These are phyloP conservation scores for Phytophthora tentaculata DNA, from an alignment of 352 stramenopile species.

Conservation along the genomic window DNA sequence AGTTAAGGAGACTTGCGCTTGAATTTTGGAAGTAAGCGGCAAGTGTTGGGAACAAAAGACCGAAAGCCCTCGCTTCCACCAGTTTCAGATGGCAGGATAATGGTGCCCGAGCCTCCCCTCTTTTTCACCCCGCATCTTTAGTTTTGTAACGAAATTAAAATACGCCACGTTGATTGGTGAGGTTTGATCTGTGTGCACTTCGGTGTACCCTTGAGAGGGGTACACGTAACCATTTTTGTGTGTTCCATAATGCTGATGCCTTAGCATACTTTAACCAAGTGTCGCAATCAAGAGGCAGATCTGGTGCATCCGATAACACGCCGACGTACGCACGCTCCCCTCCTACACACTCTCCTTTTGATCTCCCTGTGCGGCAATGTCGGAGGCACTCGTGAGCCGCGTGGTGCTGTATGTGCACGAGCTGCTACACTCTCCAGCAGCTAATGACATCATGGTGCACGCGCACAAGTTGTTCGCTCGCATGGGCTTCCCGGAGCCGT, in stretches of 20 bases:
- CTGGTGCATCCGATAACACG: conserved; percentile 8
- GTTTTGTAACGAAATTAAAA: conserved; percentile 8
- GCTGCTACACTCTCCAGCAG: conserved; percentile 77
- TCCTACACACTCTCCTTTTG: conserved; percentile 21
- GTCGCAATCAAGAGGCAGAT: conserved; percentile 5
- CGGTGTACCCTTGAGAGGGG: conserved; percentile 9
- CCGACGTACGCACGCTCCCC: neutral
- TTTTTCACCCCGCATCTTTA: conserved; percentile 8
- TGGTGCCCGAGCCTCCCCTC: conserved; percentile 10
- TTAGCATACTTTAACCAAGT: conserved; percentile 14
- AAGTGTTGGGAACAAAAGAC: neutral
- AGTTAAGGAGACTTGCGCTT: conserved; percentile 87
- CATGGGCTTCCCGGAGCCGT: conserved; percentile 81
- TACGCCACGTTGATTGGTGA: conserved; percentile 23
- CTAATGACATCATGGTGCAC: conserved; percentile 73
- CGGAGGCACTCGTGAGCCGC: conserved; percentile 57
- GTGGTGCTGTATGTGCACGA: conserved; percentile 80
- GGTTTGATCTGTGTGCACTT: neutral
- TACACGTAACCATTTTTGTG: conserved; percentile 18
- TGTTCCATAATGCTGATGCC: conserved; percentile 1
- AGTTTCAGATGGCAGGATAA: conserved; percentile 26
- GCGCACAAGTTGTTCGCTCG: conserved; percentile 72
- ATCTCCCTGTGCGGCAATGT: conserved; percentile 42
- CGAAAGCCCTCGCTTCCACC: conserved; percentile 47
- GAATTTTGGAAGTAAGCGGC: conserved; percentile 52